Base-by-base conservation (phyloP, 2,329 filamentous ascomycete species). In the Arthrobotrys sinensis region DNA sequence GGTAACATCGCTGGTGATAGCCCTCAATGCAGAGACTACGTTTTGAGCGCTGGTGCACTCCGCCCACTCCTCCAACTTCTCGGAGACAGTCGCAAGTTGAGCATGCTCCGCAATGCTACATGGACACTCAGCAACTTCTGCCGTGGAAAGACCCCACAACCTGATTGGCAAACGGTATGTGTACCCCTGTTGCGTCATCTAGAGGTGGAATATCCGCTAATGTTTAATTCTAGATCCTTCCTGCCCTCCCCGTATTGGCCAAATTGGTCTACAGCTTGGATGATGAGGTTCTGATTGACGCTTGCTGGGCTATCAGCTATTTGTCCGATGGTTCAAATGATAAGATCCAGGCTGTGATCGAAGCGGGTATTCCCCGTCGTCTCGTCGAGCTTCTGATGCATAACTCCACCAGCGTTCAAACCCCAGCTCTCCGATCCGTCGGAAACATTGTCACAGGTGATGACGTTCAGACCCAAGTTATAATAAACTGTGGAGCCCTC, bases 41-140 rank as follows among this genome's bases (percentile, higher is more conserved):
- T 99, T 78, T 89, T 99, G 73, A 91, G 91, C 85, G 93, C 93
- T 81, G 94, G 94, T 83, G 96, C 96, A 80, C 90, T 99, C 65
- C 93, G 93, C 85, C 96, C 96, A 65, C 89, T 99, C 72, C 90
- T 99, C 72, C 90, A 90, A 83, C 89, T 99, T 52, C 90, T 99
- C 72, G 95, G 95, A 68, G 96, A 99, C 85, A 97, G 96, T 87
- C 94, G 96, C 83, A 99, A 99, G 89, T 88, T 99, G 75, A 98
- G 94, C 89, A 99, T 99, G 96, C 91, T 99, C 65, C 90, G 96
- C 82, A 99, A 99, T 85, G 96, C 96, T 40, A 99, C 96, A 24
- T 99, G 96, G 96, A 99, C 96, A 52, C 88, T 99, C 72, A 98
- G 96, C 89, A 99, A 99, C 88, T 99, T 99, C 87, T 99, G 96